Evolutionary conservation across 2,329 filamentous ascomycete genomes (phyloP).

Genomic region (Aspergillus floridensis): DNA sequence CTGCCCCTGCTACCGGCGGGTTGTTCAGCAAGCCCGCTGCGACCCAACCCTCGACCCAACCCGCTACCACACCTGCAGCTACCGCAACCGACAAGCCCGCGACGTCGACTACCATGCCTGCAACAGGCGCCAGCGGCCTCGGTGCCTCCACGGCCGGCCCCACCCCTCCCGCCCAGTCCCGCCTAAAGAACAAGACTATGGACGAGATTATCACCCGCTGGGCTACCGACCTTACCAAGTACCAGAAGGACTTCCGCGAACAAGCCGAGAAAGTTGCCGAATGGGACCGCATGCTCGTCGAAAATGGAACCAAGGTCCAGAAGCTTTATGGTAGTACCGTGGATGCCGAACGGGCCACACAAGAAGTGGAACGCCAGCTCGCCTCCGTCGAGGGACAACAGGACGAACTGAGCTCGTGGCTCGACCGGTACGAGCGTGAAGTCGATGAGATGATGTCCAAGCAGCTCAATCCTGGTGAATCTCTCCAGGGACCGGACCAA

Average conservation of each 20-base stretch:
- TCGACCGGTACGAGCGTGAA: conserved; percentile 88
- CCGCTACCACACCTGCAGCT: conserved; percentile 20
- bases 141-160: conserved; percentile 77
- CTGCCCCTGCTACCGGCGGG: conserved; percentile 16
- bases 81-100: conserved; percentile 24
- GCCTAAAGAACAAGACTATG: conserved; percentile 97
- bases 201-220: conserved; percentile 97
- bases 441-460: conserved; percentile 84
- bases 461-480: conserved; percentile 71
- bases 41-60: conserved; percentile 24
- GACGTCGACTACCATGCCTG: conserved; percentile 28
- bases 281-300: conserved; percentile 90
- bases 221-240: conserved; percentile 92
- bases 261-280: conserved; percentile 82
- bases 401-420: conserved; percentile 80
- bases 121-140: conserved; percentile 42
- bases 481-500: conserved; percentile 83
- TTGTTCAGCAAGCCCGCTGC: conserved; percentile 28
- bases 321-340: conserved; percentile 89
- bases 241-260: conserved; percentile 93
- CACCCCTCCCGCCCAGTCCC: conserved; percentile 73
- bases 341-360: conserved; percentile 87
- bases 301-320: conserved; percentile 93
- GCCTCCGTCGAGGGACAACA: conserved; percentile 88
- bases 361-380: conserved; percentile 90